Base-by-base conservation (phyloP, 2,329 filamentous ascomycete genomes). In the Capronia epimyces region DNA sequence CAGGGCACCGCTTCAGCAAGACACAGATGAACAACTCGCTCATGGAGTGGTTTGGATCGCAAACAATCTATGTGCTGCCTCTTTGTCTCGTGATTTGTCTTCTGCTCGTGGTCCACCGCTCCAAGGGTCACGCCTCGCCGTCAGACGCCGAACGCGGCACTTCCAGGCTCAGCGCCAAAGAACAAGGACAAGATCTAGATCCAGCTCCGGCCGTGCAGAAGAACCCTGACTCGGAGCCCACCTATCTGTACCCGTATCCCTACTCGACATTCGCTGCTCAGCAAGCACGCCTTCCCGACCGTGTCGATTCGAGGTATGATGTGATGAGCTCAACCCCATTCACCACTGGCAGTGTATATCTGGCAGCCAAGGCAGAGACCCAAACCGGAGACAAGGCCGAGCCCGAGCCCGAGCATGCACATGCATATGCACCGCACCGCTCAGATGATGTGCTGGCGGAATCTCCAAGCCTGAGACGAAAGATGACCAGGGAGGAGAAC, bases 331-430 rank as follows among this genome's bases (percentile, higher is more conserved):
- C 16, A 6, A 20, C 39, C 16, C n/a, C n/a, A 3, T 22, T 45
- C 4, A 57, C 55, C 10, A 54, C 51, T 32, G 54, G 54, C 10
- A 54, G 55, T 32, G 54, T 50, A 16, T 43, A 49, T 31, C 48
- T 57, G 13, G 54, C 54, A 16, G 50, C 51, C 16, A 46, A 43
- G 34, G 50, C 54, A 22, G 52, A 56, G 29, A 25, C 44, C 9
- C 46, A 47, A 10, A 43, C 12, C 3, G 13, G 47, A 18, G 44
- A 15, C 15, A 39, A 31, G 36, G 20, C n/a, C 8, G 34, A 18
- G 13, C 20, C 24, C 21, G 44, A 40, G 29, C 15, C n/a, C n/a
- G n/a, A n/a, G n/a, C n/a, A n/a, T n/a, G n/a, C n/a, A n/a, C n/a
- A n/a, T n/a, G n/a, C n/a, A n/a, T n/a, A 10, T 34, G 22, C n/a